Percentiles rank a stretch among this genome's conserved stretches.
phyloP scores from a whole-genome alignment of 2,329 filamentous ascomycete species.

The Whalleya microplaca region DNA sequence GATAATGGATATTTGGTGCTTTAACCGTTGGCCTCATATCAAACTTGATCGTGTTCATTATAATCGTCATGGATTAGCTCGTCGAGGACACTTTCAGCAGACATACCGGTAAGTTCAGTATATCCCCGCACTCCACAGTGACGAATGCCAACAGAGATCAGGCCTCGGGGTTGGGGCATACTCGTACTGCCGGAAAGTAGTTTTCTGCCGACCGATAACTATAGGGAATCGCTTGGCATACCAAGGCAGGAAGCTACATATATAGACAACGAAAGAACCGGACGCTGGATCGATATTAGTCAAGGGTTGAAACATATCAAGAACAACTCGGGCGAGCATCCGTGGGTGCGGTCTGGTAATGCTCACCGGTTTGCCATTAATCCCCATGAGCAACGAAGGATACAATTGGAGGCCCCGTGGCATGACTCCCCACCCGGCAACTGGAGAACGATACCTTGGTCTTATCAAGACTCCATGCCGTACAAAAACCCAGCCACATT shows the following conservation, averaged over 20 bases:
- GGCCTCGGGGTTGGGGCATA: slow-evolving; percentile 52
- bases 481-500: not conserved
- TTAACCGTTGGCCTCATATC: slow-evolving; percentile 9
- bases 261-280: slow-evolving; percentile 17
- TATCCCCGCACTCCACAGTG: not conserved
- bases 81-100: slow-evolving; percentile 1
- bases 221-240: slow-evolving; percentile 39
- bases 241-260: slow-evolving; percentile 26
- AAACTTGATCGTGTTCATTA: slow-evolving; percentile 24
- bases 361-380: slow-evolving; percentile 18
- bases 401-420: slow-evolving; percentile 13
- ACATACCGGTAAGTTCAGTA: slow-evolving; percentile 15
- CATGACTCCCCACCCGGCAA: slow-evolving; percentile 5
- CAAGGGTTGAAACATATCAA: slow-evolving; percentile 24
- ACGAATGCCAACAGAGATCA: slow-evolving; percentile 21
- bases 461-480: not conserved
- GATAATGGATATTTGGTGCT: slow-evolving; percentile 57
- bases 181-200: slow-evolving; percentile 48
- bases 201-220: slow-evolving; percentile 42
- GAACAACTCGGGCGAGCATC: slow-evolving; percentile 32
- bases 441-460: not conserved
- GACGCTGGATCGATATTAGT: slow-evolving; percentile 34
- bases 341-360: slow-evolving; percentile 28
- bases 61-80: not conserved
- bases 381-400: slow-evolving; percentile 12